A percentile compares a stretch with the other conserved stretches of the same genome.
Evolutionary conservation across 805 yeast species (phyloP).

Genomic region (Candida gorgasii): DNA sequence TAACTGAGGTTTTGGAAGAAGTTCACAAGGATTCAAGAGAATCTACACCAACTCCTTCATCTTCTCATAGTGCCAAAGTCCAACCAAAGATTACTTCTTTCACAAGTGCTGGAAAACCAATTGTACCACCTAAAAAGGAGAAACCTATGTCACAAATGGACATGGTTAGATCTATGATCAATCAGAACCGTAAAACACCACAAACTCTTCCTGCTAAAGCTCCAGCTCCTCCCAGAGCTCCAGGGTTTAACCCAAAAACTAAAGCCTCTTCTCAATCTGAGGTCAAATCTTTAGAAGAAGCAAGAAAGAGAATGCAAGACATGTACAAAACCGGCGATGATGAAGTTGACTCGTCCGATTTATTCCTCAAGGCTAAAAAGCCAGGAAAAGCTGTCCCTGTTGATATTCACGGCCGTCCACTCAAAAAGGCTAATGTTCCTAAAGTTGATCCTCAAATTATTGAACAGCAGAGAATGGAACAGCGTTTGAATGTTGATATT

Average conservation of each 20-base stretch:
- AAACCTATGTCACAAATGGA: slow-evolving; percentile 8
- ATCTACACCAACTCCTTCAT: background rate
- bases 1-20: slow-evolving; percentile 49
- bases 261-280: background rate
- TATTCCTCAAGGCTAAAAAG: slow-evolving; percentile 24
- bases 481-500: slow-evolving; percentile 74
- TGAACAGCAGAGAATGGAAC: slow-evolving; percentile 77
- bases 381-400: slow-evolving; percentile 40
- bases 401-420: slow-evolving; percentile 46
- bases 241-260: slow-evolving; percentile 48
- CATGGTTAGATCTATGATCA: slow-evolving; percentile 13
- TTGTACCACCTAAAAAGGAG: slow-evolving; percentile 8
- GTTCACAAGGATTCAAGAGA: slow-evolving; percentile 17
- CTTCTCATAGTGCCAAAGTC: slow-evolving; percentile 13
- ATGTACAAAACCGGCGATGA: slow-evolving; percentile 11
- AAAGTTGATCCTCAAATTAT: slow-evolving; percentile 39
- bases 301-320: slow-evolving; percentile 22
- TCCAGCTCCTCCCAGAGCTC: slow-evolving; percentile 47
- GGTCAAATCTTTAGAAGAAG: slow-evolving; percentile 36
- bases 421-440: slow-evolving; percentile 23
- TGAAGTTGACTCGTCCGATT: slow-evolving; percentile 37
- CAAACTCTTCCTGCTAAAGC: slow-evolving; percentile 34
- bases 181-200: slow-evolving; percentile 17
- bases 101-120: background rate
- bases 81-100: slow-evolving; percentile 8